These are phyloP conservation scores for Mycena olivaceomarginata DNA, from an alignment of 768 basidiomycete genomes.

Conservation along the genomic window DNA sequence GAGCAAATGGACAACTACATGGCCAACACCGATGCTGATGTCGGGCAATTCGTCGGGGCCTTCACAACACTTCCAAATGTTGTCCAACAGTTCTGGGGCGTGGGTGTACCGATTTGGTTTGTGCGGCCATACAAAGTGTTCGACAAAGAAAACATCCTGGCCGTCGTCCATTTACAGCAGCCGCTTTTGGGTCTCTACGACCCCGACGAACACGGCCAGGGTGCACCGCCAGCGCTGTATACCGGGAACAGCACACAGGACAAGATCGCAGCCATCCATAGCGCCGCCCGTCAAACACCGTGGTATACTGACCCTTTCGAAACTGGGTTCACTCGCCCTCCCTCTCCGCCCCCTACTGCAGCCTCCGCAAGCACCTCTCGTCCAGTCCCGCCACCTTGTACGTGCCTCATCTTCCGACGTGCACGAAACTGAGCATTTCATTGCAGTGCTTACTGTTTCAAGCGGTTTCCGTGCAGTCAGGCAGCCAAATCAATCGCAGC, in stretches of 20 bases:
- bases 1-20: background rate
- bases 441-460: background rate
- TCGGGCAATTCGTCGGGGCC: constrained; percentile 1
- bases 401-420: background rate
- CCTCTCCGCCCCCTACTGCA: background rate
- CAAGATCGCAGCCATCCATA: background rate
- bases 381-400: too few species aligned
- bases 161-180: background rate
- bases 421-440: background rate
- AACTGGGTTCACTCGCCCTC: background rate
- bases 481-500: too few species aligned
- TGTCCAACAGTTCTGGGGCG: constrained; percentile 15
- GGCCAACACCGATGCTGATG: background rate
- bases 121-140: background rate
- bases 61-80: background rate
- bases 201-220: background rate
- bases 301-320: constrained; percentile 10
- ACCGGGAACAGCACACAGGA: background rate
- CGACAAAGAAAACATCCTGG: background rate
- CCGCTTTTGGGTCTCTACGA: background rate
- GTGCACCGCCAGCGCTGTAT: background rate
- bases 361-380: background rate
- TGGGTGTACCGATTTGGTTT: constrained; percentile 7
- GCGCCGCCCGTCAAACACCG: background rate
- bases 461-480: too few species aligned